Base-by-base conservation (phyloP, 805 yeast genomes). In the Candida taoyuanica region DNA sequence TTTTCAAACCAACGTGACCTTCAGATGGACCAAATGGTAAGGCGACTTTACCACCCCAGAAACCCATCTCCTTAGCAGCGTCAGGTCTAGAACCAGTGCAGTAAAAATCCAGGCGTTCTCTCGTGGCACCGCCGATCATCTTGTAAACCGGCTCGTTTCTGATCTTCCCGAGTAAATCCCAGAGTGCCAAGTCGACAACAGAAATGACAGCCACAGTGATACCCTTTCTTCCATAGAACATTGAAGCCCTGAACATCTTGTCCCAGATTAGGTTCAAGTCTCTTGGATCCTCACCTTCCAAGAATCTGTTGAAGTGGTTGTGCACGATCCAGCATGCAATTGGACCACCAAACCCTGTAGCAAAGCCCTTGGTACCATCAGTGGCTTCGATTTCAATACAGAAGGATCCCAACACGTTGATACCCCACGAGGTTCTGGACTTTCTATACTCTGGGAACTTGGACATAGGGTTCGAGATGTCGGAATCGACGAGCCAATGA, bases 41-140 rank as follows among this genome's bases (percentile, higher is more conserved):
- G 2, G 75, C 71, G 33, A 71, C 76, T 48, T 71, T 71, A 31
- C 72, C 75, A 43, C 75, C 75, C 72, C 73, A 70, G 62, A 71
- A 71, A 16, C 76, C 75, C 72, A 68, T 65, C 17, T 46, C 43
- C 52, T 71, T 69, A 17, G 76, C 76, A 41, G 71, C 71, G 30
- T 57, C 61, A 17, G 75, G 74, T 37, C 67, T 59, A 38, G 65
- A 55, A 16, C 76, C 74, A 23, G 76, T 71, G 53, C 76, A 71
- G 60, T 71, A 71, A 53, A 71, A 71, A 39, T 65, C 62, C 38
- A 71, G 54, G 46, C 57, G 61, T 31, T 70, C 67, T 48, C 65
- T 63, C 7, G 73, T 66, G 23, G 73, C 70, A 39, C 76, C 76
- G 36, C 76, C 76, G 50, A 68, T 67, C 67, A 71, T 53, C 55